Percentiles rank a stretch among this genome's conserved stretches.
Evolutionary conservation across 768 basidiomycete genomes (phyloP).

Genomic region (Astraeus odoratus): DNA sequence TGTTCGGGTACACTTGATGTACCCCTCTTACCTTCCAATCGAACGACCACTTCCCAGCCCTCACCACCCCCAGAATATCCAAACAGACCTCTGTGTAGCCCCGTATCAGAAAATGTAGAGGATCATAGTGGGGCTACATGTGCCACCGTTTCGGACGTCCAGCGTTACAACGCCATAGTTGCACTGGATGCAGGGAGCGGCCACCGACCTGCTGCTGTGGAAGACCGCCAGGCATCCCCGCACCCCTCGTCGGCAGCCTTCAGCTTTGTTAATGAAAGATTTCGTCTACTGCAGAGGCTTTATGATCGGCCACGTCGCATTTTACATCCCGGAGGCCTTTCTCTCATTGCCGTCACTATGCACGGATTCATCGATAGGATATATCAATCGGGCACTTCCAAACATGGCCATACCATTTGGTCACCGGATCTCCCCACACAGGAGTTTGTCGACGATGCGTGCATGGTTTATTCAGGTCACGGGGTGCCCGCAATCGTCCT

Average conservation of each 20-base stretch:
- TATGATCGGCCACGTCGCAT: conserved; percentile 37
- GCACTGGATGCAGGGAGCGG: too few relatives aligned
- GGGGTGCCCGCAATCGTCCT: conserved; percentile 26
- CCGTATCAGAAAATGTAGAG: not conserved
- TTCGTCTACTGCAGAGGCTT: conserved; percentile 18
- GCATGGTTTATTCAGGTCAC: conserved; percentile 22
- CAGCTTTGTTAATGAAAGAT: not conserved
- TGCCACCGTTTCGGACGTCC: too few relatives aligned
- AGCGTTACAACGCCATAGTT: too few relatives aligned
- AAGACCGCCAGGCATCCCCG: not conserved
- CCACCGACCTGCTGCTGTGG: too few relatives aligned
- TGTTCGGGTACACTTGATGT: conserved; percentile 20
- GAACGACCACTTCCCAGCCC: not conserved
- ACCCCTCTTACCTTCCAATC: conserved; percentile 1
- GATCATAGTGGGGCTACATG: too few relatives aligned
- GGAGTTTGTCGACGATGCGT: conserved; percentile 38
- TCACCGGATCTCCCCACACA: conserved; percentile 16
- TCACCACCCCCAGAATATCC: not conserved
- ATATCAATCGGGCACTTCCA: conserved; percentile 12
- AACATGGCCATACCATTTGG: conserved; percentile 12
- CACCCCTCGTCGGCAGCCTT: not conserved
- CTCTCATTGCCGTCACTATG: conserved; percentile 30
- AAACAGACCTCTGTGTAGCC: not conserved
- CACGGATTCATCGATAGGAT: conserved; percentile 31
- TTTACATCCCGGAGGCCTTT: conserved; percentile 14